Evolutionary conservation across 768 basidiomycete genomes (phyloP).

Genomic region (Udeniomyces megalosporus): DNA sequence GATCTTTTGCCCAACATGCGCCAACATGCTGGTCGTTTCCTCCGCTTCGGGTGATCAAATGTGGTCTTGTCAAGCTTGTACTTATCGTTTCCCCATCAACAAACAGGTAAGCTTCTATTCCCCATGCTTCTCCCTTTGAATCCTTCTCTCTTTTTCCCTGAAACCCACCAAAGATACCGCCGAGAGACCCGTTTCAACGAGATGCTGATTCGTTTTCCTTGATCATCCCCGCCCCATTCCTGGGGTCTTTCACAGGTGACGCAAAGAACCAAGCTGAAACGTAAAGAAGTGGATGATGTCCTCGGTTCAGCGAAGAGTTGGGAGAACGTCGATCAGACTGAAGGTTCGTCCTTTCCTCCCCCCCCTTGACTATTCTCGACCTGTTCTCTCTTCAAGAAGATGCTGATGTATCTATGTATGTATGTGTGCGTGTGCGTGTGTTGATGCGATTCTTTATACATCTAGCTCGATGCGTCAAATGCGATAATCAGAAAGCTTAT

Average conservation of each 20-base stretch:
- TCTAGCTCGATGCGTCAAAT: conserved; percentile 50
- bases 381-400: background rate
- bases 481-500: conserved; percentile 71
- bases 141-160: background rate
- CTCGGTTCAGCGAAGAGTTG: conserved; percentile 85
- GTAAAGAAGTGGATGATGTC: conserved; percentile 92
- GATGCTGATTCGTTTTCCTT: background rate
- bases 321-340: conserved; percentile 79
- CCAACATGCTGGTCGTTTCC: conserved; percentile 16
- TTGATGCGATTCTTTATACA: background rate
- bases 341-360: background rate
- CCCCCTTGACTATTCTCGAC: too few species aligned
- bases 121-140: background rate
- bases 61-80: conserved; percentile 59
- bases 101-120: conserved; percentile 43
- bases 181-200: too few species aligned
- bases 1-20: conserved; percentile 16
- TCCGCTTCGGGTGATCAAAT: conserved; percentile 16
- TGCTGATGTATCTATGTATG: background rate
- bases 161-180: background rate
- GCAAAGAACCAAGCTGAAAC: conserved; percentile 61
- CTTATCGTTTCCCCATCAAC: conserved; percentile 84
- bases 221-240: too few species aligned
- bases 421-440: too few species aligned
- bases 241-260: conserved; percentile 83